Conservation (phyloP, 75 land plant genomes). For the Selaginella tamariscina region DNA sequence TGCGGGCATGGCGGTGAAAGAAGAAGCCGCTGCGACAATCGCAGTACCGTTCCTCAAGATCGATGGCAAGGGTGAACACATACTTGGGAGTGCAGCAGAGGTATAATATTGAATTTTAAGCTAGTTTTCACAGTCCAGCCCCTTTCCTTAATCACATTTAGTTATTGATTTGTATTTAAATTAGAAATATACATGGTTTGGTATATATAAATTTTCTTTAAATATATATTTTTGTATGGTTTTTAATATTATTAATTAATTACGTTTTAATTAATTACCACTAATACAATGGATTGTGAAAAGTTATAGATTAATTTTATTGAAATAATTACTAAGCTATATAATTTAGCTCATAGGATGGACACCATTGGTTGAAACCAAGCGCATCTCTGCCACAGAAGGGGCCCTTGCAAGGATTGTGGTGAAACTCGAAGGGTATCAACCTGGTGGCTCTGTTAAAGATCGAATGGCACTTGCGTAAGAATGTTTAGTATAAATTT, state of each 20-base stretch:
- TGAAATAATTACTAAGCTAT: too few relatives aligned
- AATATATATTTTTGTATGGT: too few relatives aligned
- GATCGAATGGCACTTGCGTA: conserved; percentile 43
- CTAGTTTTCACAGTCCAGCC: neutral
- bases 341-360: conserved; percentile 35
- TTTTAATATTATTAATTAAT: too few relatives aligned
- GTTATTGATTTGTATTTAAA: too few relatives aligned
- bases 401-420: conserved; percentile 34
- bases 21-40: too few relatives aligned
- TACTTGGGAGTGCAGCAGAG: neutral
- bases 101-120: neutral
- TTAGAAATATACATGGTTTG: too few relatives aligned
- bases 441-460: conserved; percentile 42
- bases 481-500: neutral
- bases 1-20: too few relatives aligned
- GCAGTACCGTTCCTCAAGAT: neutral
- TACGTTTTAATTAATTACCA: too few relatives aligned
- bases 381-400: conserved; percentile 24
- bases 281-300: too few relatives aligned
- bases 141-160: too few relatives aligned
- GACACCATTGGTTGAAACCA: conserved; percentile 43
- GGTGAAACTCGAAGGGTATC: conserved; percentile 36
- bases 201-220: too few relatives aligned
- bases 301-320: too few relatives aligned
- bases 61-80: neutral